These are phyloP conservation scores for Penicillium lividum DNA, from an alignment of 495 filamentous ascomycete species.

Conservation along the genomic window DNA sequence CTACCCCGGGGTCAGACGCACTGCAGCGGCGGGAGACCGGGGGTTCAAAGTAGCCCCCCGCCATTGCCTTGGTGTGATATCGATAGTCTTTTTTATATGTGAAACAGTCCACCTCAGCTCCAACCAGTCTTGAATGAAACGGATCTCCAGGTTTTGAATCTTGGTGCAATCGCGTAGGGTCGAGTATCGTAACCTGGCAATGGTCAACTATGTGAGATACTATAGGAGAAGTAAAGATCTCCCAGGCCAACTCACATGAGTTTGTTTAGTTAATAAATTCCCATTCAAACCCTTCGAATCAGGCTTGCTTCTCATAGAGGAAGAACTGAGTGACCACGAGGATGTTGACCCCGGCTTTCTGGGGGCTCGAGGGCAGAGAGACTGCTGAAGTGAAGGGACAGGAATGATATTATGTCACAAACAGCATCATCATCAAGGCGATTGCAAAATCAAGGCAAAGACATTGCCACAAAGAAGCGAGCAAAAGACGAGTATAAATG, in stretches of 20 bases:
- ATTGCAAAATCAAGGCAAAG: constrained; percentile 2
- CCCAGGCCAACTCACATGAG: constrained; percentile 8
- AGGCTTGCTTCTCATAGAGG: background rate
- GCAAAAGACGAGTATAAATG: constrained; percentile 2
- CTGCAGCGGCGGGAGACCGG: constrained; percentile 35
- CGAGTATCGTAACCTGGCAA: constrained; percentile 23
- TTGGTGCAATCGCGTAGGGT: background rate
- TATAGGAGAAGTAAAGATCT: constrained; percentile 7
- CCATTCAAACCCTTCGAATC: too few species aligned
- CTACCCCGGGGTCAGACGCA: constrained; percentile 31
- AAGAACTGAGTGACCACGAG: background rate
- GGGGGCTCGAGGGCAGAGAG: background rate
- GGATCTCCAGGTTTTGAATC: background rate
- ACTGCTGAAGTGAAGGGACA: constrained; percentile 13
- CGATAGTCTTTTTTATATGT: background rate
- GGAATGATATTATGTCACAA: constrained; percentile 31
- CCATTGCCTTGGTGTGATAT: constrained; percentile 29
- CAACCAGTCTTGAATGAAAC: background rate
- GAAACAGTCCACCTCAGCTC: background rate
- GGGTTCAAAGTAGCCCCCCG: constrained; percentile 44
- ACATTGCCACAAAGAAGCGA: background rate
- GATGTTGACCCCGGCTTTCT: background rate
- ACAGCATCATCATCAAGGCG: constrained; percentile 1
- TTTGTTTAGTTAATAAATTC: background rate
- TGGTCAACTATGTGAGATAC: constrained; percentile 29